Evolutionary conservation across 768 basidiomycete genomes (phyloP), one percentile per base, ranked within the genome.

Genomic region (Cantharellus cinnabarinus): DNA sequence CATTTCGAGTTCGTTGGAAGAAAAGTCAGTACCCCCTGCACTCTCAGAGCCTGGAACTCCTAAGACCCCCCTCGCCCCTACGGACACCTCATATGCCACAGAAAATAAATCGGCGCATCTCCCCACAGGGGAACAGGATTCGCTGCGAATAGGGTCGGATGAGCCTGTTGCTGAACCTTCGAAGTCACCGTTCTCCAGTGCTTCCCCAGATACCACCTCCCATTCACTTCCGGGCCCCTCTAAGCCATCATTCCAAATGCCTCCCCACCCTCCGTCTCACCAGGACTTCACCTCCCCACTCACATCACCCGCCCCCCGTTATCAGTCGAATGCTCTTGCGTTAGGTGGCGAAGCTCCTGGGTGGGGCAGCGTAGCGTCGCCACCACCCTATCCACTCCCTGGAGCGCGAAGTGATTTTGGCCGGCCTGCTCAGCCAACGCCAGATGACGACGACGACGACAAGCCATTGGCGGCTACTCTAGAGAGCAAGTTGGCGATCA

Each of bases 291-390:
- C 20, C 20, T 29, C 20, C 20, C 20, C 20, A 29, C 20, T 29
- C 20, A 29, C 20, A 29, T 29, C 20, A 29, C 20, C 20, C 20
- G 20, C 20, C 20, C 50, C n/a, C 57, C 42, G 29, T 58, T 29
- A 39, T 56, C 2, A 53, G 62, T 56, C 35, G 20, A 62, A 60
- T 51, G 57, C 57, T 29, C 59, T 63, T 5, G 59, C 61, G 3
- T 42, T 63, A 5, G 62, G 62, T 15, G 63, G 63, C 34, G 63
- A 64, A 55, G 59, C 52, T 2, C 48, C 63, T 2, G 62, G 62
- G n/a, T 63, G 62, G 62, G 62, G 58, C 34, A 38, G 40, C 41
- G 38, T 41, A 39, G 15, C 7, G 56, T 29, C 10, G 44, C 44
- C 44, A 48, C 10, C 44, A 10, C 10, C 29, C 44, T 48, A 10